phyloP scores from a whole-genome alignment of 768 basidiomycete species.

The Ephemerocybe angulata region DNA sequence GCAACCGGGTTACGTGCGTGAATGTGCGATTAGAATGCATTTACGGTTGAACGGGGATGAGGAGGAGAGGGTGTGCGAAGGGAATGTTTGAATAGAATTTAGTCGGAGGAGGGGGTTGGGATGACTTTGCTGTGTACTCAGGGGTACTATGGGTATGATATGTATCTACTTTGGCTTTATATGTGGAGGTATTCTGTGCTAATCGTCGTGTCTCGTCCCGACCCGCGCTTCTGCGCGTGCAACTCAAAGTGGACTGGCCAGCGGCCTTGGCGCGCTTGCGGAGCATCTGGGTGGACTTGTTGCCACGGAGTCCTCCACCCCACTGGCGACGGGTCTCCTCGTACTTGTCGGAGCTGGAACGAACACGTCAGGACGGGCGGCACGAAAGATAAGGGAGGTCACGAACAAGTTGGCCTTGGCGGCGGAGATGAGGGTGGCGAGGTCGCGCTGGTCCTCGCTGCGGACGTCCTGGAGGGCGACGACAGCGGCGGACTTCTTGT shows the following conservation, averaged over 20 bases:
- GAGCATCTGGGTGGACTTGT: conserved; percentile 92
- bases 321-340: conserved; percentile 88
- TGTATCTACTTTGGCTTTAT: no score
- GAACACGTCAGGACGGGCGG: conserved; percentile 7
- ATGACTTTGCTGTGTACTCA: no score
- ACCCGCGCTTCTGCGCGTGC: no score
- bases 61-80: no score
- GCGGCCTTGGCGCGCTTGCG: conserved; percentile 91
- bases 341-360: conserved; percentile 78
- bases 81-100: no score
- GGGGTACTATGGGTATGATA: no score
- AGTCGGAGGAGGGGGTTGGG: no score
- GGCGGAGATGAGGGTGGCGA: conserved; percentile 87
- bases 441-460: conserved; percentile 90
- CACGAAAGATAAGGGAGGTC: not conserved
- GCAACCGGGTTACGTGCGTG: no score
- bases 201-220: no score
- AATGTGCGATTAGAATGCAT: no score
- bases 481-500: conserved; percentile 97
- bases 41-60: no score
- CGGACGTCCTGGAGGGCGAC: conserved; percentile 90
- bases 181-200: no score
- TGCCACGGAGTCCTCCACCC: conserved; percentile 95
- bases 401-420: conserved; percentile 97
- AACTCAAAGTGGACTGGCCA: conserved; percentile 66